Evolutionary conservation across 148 eudicot genomes (phyloP).

Genomic region (Chenopodium suecicum): DNA sequence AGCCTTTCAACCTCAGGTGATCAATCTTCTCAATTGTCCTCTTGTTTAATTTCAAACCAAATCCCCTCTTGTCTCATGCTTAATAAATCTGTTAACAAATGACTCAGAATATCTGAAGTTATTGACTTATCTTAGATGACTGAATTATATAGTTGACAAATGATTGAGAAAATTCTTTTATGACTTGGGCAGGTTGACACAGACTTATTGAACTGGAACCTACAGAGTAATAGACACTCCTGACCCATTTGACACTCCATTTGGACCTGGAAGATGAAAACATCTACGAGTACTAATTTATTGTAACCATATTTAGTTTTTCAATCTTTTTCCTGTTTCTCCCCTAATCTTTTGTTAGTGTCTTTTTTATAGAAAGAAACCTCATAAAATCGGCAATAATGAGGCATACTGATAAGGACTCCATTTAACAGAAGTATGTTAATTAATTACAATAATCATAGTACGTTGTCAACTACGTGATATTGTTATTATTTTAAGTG

Average conservation of each 20-base stretch:
- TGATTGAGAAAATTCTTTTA: background rate
- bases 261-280: background rate
- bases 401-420: background rate
- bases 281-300: background rate
- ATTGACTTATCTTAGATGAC: background rate
- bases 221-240: constrained; percentile 20
- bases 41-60: background rate
- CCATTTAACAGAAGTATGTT: background rate
- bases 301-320: background rate
- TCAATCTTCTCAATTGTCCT: background rate
- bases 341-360: background rate
- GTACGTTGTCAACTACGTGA: background rate
- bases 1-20: constrained; percentile 48
- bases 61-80: background rate
- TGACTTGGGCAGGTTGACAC: constrained; percentile 25
- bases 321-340: background rate
- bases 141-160: background rate
- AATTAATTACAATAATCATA: background rate
- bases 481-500: background rate
- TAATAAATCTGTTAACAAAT: too few species aligned
- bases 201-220: constrained; percentile 21
- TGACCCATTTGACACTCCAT: constrained; percentile 18
- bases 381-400: background rate
- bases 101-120: background rate
- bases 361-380: background rate